Evolutionary conservation across 176 grass and related monocot species (phyloP).

Genomic region (Coix lacrymajobi): DNA sequence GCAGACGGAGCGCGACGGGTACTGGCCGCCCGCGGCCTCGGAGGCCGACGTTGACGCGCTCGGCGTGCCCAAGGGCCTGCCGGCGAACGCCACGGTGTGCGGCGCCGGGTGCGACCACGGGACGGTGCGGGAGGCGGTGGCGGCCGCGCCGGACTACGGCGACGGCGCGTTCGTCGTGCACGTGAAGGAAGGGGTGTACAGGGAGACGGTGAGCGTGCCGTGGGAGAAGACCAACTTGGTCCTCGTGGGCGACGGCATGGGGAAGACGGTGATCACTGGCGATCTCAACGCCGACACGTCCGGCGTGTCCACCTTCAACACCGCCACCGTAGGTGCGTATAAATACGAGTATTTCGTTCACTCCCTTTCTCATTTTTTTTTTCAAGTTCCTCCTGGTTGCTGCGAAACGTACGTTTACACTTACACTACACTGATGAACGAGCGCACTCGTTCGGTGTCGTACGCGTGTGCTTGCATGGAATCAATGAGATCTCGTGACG

Average conservation of each 20-base stretch:
- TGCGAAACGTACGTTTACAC: neutral
- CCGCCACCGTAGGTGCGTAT: conserved; percentile 80
- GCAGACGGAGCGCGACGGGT: conserved; percentile 85
- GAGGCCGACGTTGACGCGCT: conserved; percentile 2
- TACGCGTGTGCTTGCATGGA: conserved; percentile 25
- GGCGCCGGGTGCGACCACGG: conserved; percentile 22
- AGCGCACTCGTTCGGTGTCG: neutral
- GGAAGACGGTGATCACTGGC: conserved; percentile 70
- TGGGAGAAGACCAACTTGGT: conserved; percentile 84
- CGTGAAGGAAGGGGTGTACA: conserved; percentile 77
- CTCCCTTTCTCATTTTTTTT: neutral
- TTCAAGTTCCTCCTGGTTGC: neutral
- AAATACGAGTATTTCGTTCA: neutral
- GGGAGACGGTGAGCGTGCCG: conserved; percentile 69
- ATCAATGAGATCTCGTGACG: conserved; percentile 11
- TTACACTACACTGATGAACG: neutral
- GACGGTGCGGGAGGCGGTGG: conserved; percentile 58
- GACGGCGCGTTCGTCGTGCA: conserved; percentile 46
- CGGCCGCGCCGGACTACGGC: conserved; percentile 49
- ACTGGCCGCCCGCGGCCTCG: conserved; percentile 57
- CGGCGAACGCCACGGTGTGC: conserved; percentile 44
- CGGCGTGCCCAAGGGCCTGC: conserved; percentile 40
- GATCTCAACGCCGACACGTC: conserved; percentile 62
- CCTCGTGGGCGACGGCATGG: conserved; percentile 78
- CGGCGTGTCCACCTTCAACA: conserved; percentile 85